phyloP scores from a whole-genome alignment of 2,329 filamentous ascomycete genomes.

The Elsinoe necatrix region DNA sequence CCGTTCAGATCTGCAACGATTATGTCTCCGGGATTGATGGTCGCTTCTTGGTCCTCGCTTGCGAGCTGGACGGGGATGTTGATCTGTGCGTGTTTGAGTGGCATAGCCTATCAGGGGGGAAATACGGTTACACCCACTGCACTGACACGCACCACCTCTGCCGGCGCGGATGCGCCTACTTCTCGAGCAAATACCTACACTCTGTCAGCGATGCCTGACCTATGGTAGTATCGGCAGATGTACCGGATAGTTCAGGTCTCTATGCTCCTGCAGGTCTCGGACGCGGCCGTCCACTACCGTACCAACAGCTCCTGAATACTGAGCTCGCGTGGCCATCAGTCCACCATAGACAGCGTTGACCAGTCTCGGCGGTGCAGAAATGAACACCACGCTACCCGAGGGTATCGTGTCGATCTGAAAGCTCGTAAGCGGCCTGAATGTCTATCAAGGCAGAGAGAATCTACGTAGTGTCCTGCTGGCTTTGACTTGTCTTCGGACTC shows the following conservation, averaged over 20 bases:
- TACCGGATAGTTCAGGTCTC: constrained; percentile 40
- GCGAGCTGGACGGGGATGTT: constrained; percentile 28
- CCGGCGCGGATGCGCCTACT: constrained; percentile 29
- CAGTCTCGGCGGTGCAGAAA: constrained; percentile 40
- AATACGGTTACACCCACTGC: constrained; percentile 23
- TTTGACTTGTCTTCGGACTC: constrained; percentile 40
- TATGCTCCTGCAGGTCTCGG: constrained; percentile 47
- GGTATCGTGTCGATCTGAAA: constrained; percentile 44
- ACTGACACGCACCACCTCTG: constrained; percentile 26
- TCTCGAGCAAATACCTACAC: constrained; percentile 27
- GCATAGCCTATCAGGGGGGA: too few relatives aligned
- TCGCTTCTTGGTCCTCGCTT: constrained; percentile 25
- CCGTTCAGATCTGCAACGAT: constrained; percentile 34
- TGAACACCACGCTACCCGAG: constrained; percentile 41
- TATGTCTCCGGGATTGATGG: constrained; percentile 32
- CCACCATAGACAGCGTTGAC: constrained; percentile 49
- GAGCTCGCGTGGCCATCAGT: constrained; percentile 45
- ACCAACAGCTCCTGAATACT: constrained; percentile 38
- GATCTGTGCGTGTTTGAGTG: constrained; percentile 17
- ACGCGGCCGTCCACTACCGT: constrained; percentile 46
- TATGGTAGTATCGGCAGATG: constrained; percentile 1
- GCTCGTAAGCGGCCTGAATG: background rate
- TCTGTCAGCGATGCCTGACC: background rate
- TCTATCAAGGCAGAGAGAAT: constrained; percentile 14
- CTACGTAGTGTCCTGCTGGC: constrained; percentile 40